Evolutionary conservation across 768 basidiomycete species (phyloP), one percentile per base, ranked within the genome.

Genomic region (Sistotremastrum niveocremeum): DNA sequence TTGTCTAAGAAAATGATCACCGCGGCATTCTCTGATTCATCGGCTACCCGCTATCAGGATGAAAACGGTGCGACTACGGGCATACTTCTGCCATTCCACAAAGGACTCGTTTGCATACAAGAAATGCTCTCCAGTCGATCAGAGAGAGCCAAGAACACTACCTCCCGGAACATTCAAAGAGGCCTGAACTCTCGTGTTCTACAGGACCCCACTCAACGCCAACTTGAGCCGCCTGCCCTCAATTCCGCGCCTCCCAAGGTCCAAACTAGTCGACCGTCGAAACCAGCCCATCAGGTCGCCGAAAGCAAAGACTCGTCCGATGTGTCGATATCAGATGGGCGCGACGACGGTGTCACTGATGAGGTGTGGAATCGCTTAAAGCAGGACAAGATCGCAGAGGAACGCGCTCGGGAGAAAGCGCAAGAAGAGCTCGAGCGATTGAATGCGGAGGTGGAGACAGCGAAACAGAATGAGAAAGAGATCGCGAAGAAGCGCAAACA

Each of bases 331-430:
- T 7, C 44, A 35, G 52, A 12, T 0, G 52, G 44, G 28, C 67
- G 74, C 28, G 79, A 80, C 56, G 40, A 64, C 12, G 79, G 72
- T 0, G 74, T 81, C 4, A 53, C 67, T 0, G 74, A 81, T 54
- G 55, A 54, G 1, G 56, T 68, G 7, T 81, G 80, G 80, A 30
- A 51, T 7, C 63, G 73, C 49, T 59, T 81, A 1, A 69, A 76
- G 49, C 52, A 37, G 3, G 69, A 66, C 51, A 66, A 64, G 46
- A 49, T 52, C 41, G 62, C 60, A 5, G 62, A 58, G 44, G 61
- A 57, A 39, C 58, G 53, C 0, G 62, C 55, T 4, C 60, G 50
- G 20, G 54, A 53, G 41, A 42, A 34, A 30, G 46, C 47, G 7
- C 53, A 58, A 43, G 57, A 56, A 10, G 61, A 52, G 35, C 7